Conservation (phyloP, 768 basidiomycete species). For the Pisolithus tinctorius region DNA sequence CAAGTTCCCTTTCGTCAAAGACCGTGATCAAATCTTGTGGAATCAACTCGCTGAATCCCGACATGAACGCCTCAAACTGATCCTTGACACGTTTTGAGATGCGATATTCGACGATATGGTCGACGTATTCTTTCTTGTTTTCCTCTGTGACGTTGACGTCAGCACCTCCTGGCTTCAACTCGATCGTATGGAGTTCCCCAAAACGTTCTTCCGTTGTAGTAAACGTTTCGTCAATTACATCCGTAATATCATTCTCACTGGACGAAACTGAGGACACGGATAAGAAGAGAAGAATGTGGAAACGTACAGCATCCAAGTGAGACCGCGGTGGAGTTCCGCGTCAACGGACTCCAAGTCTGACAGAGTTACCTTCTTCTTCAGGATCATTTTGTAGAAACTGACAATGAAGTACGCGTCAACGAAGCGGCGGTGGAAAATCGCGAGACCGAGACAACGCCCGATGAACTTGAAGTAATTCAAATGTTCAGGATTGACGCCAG, state of each 20-base stretch:
- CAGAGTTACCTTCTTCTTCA: constrained; percentile 94
- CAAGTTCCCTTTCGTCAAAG: constrained; percentile 96
- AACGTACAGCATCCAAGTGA: constrained; percentile 98
- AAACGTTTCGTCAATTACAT: constrained; percentile 96
- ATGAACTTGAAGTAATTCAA: constrained; percentile 99
- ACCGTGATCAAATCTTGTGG: constrained; percentile 97
- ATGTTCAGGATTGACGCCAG: constrained; percentile 97
- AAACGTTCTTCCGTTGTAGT: constrained; percentile 96
- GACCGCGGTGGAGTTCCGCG: constrained; percentile 86
- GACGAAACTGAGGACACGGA: constrained; percentile 6
- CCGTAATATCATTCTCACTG: constrained; percentile 97
- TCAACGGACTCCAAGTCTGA: constrained; percentile 96
- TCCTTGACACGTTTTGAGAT: constrained; percentile 97
- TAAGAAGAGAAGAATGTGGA: neutral
- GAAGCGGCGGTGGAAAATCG: constrained; percentile 99
- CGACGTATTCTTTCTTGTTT: constrained; percentile 99
- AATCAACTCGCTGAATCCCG: constrained; percentile 99
- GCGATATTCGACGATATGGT: constrained; percentile 90
- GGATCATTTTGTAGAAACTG: constrained; percentile 99
- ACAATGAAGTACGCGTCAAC: constrained; percentile 99
- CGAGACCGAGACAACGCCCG: constrained; percentile 88
- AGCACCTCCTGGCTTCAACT: constrained; percentile 83
- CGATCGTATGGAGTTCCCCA: constrained; percentile 96
- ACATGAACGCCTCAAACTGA: constrained; percentile 99
- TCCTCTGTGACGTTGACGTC: constrained; percentile 89